Conservation (phyloP, 257 asterid genomes). For the Solanum etuberosum region DNA sequence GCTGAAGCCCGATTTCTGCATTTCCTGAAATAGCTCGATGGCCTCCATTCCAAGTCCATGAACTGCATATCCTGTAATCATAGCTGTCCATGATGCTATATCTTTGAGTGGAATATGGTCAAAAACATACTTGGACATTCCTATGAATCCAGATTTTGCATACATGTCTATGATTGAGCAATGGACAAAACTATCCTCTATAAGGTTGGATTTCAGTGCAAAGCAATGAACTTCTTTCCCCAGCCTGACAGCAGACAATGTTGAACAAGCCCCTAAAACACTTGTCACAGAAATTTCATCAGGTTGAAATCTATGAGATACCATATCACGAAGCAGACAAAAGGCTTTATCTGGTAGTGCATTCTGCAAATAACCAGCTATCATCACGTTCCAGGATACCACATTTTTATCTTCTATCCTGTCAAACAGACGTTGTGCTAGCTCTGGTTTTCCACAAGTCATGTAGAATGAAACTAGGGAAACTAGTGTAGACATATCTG, state of each 20-base stretch:
- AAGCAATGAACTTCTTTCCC: slow-evolving; percentile 27
- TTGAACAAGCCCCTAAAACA: slow-evolving; percentile 19
- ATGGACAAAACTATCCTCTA: slow-evolving; percentile 7
- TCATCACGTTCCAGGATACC: slow-evolving; percentile 21
- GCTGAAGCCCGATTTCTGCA: slow-evolving; percentile 5
- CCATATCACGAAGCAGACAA: slow-evolving; percentile 10
- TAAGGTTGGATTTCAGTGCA: slow-evolving; percentile 10
- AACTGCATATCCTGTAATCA: slow-evolving; percentile 22
- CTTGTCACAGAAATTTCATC: slow-evolving; percentile 14
- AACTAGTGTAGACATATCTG: slow-evolving; percentile 4
- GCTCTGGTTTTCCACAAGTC: slow-evolving; percentile 8
- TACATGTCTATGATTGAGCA: slow-evolving; percentile 27
- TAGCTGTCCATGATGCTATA: slow-evolving; percentile 13
- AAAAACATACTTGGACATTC: slow-evolving; percentile 9
- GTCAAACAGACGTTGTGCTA: slow-evolving; percentile 6
- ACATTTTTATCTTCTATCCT: background rate
- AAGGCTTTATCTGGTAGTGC: slow-evolving; percentile 11
- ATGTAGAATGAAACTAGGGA: slow-evolving; percentile 21
- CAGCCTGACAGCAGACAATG: slow-evolving; percentile 8
- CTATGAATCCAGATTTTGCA: slow-evolving; percentile 20
- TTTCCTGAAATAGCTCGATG: slow-evolving; percentile 5
- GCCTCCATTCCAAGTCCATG: slow-evolving; percentile 24
- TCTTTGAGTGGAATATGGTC: slow-evolving; percentile 9
- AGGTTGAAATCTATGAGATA: slow-evolving; percentile 5
- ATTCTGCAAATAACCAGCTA: slow-evolving; percentile 17